Percentiles rank a stretch among this genome's conserved stretches.
These are phyloP conservation scores for Aspergillus sp. DNA, from an alignment of 2,329 filamentous ascomycete genomes.

Conservation along the genomic window DNA sequence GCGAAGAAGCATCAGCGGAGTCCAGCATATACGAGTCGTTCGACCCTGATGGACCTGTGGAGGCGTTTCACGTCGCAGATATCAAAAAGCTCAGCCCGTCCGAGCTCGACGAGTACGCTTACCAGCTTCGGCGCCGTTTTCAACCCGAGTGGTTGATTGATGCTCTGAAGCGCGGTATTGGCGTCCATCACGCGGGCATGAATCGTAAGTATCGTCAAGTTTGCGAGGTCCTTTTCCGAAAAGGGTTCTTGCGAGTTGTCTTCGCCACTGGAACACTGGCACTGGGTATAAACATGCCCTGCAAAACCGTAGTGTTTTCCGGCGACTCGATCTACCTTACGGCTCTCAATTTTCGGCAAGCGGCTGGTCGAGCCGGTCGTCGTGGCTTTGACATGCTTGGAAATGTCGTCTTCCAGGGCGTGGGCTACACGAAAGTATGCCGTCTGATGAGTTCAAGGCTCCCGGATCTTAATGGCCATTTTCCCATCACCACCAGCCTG, in stretches of 20 bases:
- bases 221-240: conserved; percentile 41
- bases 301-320: conserved; percentile 68
- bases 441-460: conserved; percentile 64
- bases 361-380: conserved; percentile 66
- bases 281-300: conserved; percentile 75
- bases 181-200: conserved; percentile 71
- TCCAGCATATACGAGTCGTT: conserved; percentile 54
- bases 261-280: conserved; percentile 68
- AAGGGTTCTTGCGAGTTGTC: conserved; percentile 60
- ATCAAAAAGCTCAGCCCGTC: conserved; percentile 47
- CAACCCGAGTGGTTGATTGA: conserved; percentile 43
- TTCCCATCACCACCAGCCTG: conserved; percentile 65
- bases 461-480: conserved; percentile 67
- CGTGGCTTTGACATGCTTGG: conserved; percentile 72
- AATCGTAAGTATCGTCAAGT: conserved; percentile 64
- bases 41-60: conserved; percentile 53
- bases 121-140: conserved; percentile 42
- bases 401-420: conserved; percentile 68
- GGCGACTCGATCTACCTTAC: conserved; percentile 66
- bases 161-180: conserved; percentile 58
- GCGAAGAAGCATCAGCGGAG: conserved; percentile 49
- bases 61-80: conserved; percentile 47
- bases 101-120: conserved; percentile 50
- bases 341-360: conserved; percentile 67
- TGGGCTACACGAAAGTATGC: conserved; percentile 52